Percentiles rank a stretch among this genome's conserved stretches.
Conservation (phyloP, 2,329 filamentous ascomycete genomes). For the Fusarium sp. region DNA sequence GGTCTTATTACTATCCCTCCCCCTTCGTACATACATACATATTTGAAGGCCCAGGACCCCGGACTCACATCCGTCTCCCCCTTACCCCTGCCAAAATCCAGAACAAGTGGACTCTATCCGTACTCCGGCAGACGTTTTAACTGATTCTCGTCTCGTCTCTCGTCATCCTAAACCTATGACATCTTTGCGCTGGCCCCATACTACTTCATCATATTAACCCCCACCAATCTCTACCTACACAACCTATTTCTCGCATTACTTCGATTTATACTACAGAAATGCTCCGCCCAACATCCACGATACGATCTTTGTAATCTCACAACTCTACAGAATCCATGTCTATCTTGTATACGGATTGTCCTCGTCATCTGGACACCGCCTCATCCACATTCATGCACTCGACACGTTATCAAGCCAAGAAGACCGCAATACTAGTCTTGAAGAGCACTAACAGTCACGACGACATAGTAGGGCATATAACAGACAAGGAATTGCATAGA, state of each 20-base stretch:
- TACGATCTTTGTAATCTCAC: slow-evolving; percentile 26
- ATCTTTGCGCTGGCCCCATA: slow-evolving; percentile 14
- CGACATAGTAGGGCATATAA: slow-evolving; percentile 2
- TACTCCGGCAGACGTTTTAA: slow-evolving; percentile 27
- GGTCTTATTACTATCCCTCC: neutral
- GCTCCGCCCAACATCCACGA: slow-evolving; percentile 3
- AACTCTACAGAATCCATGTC: slow-evolving; percentile 35
- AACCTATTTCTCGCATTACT: neutral
- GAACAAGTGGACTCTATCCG: slow-evolving; percentile 27
- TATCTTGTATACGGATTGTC: slow-evolving; percentile 31
- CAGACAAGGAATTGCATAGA: slow-evolving; percentile 8
- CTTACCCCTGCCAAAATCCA: slow-evolving; percentile 16
- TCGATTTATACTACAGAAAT: slow-evolving; percentile 11
- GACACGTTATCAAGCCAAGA: slow-evolving; percentile 37
- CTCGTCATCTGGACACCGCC: slow-evolving; percentile 26
- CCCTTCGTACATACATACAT: neutral
- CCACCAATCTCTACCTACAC: slow-evolving; percentile 11
- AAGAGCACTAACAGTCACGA: slow-evolving; percentile 1
- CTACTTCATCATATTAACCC: slow-evolving; percentile 21
- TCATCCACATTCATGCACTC: slow-evolving; percentile 28
- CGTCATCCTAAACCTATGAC: slow-evolving; percentile 27
- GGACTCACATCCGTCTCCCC: slow-evolving; percentile 19
- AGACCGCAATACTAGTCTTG: slow-evolving; percentile 19
- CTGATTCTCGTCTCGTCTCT: slow-evolving; percentile 13
- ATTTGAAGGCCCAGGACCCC: neutral